Base-by-base conservation (phyloP, 306 rosid species). In the Fragaria nilgerrensis region DNA sequence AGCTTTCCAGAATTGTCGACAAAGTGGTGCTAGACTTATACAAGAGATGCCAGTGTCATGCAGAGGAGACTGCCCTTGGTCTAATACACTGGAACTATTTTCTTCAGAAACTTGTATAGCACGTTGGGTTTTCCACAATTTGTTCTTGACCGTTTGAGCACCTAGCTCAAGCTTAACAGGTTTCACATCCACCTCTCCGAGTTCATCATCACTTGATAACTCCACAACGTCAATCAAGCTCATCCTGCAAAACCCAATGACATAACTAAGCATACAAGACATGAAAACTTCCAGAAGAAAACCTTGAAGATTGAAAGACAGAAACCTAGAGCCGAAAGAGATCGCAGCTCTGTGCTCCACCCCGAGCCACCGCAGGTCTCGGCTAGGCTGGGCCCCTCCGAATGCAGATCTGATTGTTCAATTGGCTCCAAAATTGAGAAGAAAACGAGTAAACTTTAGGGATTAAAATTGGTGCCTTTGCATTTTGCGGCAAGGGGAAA, bases 1-100 rank as follows among this genome's bases (percentile, higher is more conserved):
- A 78, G 97, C 97, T 89, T 90, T 92, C 99, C 99, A 95, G 61
- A 95, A 95, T 49, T 92, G 97, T 56, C 90, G 89, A 73, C 88
- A 83, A 75, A 92, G 53, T 7, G 96, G 97, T 44, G 97, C 92
- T n/a, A 81, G 84, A 80, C 87, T 56, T 34, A 85, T 73, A 27
- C 86, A 89, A 58, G 92, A 85, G 72, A 88, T 76, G 53, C 87
- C 87, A 0, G 91, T 69, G 71, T 92, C 96, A 84, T 89, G 91
- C 34, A 86, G 61, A 5, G 93, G 87, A 13, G 91, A 86, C 16
- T 49, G 79, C 72, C 88, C 91, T 73, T 87, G 97, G 75, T 89
- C 96, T 86, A 92, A 87, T 13, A 88, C 83, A 79, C 92, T 89
- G 10, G 94, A 85, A 81, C 85, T 73, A 80, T 82, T 90, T 59